Base-by-base conservation (phyloP, 2,329 filamentous ascomycete genomes). In the Fusarium subtropicale region DNA sequence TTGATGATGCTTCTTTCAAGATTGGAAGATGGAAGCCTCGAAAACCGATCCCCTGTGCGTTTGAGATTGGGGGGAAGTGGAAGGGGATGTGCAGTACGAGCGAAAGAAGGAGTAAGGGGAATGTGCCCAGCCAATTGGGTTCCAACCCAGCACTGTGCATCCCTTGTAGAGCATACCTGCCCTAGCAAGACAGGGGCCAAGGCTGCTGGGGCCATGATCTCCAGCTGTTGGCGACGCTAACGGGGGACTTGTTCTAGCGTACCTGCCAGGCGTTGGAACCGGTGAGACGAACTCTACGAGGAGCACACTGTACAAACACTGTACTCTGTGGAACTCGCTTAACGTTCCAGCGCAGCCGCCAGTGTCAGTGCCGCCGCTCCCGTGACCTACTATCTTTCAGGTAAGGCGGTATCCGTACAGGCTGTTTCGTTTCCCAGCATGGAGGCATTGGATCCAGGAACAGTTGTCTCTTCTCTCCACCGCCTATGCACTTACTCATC, bases 1-100 rank as follows among this genome's bases (percentile, higher is more conserved):
- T 47, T 55, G 62, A 65, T 65, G 62, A 60, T 65, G 62, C 62
- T 65, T 65, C 54, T 53, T 65, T 48, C 42, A 66, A 66, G 63
- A 66, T 56, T 60, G 47, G 36, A 33, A 48, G 54, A 39, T 39
- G 36, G 36, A 64, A 60, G 38, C 39, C 46, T 58, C 36, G 46
- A 46, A 65, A 33, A 42, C 41, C 24, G 52, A 36, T 56, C 46
- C 60, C 62, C 54, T 65, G 60, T 36, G 51, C 13, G 30, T 53
- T 53, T 57, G 54, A 46, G 36, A 26, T 45, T 41, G 33, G 51
- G 20, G 24, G 16, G 33, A 44, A 20, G 50, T 33, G 33, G 30
- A 34, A 50, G 46, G 46, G 31, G 20, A 34, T 16, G 45, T 47
- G 45, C 28, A 47, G 28, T 47, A 47, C 45, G 28, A 47, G 33